Percentiles rank a stretch among this genome's conserved stretches.
Evolutionary conservation across 164 flowering plant species (phyloP).

Genomic region (Stephania yunnanensis): DNA sequence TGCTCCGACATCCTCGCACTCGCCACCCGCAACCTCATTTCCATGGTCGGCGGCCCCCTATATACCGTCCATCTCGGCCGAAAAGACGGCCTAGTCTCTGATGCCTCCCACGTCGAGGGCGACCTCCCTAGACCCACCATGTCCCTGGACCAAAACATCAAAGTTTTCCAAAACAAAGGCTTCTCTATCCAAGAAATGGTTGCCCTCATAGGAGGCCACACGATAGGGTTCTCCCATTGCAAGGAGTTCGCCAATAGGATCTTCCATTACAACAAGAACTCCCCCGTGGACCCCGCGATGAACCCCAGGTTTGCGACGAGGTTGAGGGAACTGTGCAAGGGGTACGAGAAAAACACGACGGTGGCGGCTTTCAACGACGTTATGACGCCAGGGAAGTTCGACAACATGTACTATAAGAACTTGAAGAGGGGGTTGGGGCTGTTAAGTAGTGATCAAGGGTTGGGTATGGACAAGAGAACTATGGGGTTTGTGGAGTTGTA

Average conservation of each 20-base stretch:
- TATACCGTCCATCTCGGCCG: constrained; percentile 52
- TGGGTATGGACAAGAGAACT: constrained; percentile 40
- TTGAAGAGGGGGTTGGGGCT: constrained; percentile 50
- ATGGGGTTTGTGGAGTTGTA: constrained; percentile 42
- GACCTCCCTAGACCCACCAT: constrained; percentile 30
- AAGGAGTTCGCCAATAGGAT: constrained; percentile 48
- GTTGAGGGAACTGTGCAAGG: constrained; percentile 32
- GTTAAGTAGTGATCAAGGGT: constrained; percentile 33
- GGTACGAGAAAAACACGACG: constrained; percentile 31
- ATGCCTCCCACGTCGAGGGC: constrained; percentile 28
- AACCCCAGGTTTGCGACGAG: constrained; percentile 39
- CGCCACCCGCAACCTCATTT: constrained; percentile 44
- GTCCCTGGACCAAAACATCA: constrained; percentile 32
- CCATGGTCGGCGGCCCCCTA: constrained; percentile 65
- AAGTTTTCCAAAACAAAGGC: constrained; percentile 36
- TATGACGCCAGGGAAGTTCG: constrained; percentile 61
- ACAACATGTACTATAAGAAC: constrained; percentile 56
- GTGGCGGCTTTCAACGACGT: constrained; percentile 64
- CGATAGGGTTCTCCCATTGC: constrained; percentile 77
- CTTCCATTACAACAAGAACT: constrained; percentile 31
- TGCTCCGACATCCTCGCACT: constrained; percentile 63
- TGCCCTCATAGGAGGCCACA: constrained; percentile 62
- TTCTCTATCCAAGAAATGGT: constrained; percentile 50
- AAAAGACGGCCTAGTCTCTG: constrained; percentile 45
- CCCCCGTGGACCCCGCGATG: constrained; percentile 31